Evolutionary conservation across 768 basidiomycete species (phyloP), one percentile per base, ranked within the genome.

Genomic region (Jaapia argillacea): DNA sequence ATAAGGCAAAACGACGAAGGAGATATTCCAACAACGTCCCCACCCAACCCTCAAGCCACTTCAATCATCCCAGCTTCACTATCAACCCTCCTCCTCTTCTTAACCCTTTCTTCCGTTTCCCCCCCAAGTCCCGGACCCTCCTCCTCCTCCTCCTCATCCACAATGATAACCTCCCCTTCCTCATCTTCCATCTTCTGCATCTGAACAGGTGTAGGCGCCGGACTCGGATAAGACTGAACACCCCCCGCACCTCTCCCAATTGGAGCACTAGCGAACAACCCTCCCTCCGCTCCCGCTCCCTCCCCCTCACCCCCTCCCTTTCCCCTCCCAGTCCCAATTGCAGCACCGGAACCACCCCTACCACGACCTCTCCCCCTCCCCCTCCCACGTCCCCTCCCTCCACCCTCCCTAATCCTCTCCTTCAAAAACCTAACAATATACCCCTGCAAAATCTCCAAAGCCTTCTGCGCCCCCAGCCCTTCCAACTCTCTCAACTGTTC

Each of bases 401-500:
- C 28, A 23, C 16, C 54, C 54, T 72, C 63, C 60, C 66, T 60
- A 50, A 79, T 74, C 49, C 68, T 70, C 58, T 90, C 85, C 62
- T 92, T 93, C 56, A 91, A 63, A 47, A 81, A 85, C 43, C 83
- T 75, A 35, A 90, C 85, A 58, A 93, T 87, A 53, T 91, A 85
- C 2, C 75, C 79, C 48, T 90, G 89, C 44, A 94, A 65, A 18
- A 89, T 80, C 50, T 77, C 75, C 41, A 94, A 63, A 4, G 91
- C 89, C 50, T 83, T 79, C 57, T 82, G 76, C 0, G 88, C 85
- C 2, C 88, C 88, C 59, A 91, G 75, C 42, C 73, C 72, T 60
- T 91, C 85, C 22, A 93, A 64, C 36, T 84, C 81, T 45, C 71
- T 73, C 36, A 94, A 64, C 59, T 83, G 83, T 48, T 82, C 79